Conservation (phyloP, 371 early-diverging fungal species). For the Gilbertella persicaria region DNA sequence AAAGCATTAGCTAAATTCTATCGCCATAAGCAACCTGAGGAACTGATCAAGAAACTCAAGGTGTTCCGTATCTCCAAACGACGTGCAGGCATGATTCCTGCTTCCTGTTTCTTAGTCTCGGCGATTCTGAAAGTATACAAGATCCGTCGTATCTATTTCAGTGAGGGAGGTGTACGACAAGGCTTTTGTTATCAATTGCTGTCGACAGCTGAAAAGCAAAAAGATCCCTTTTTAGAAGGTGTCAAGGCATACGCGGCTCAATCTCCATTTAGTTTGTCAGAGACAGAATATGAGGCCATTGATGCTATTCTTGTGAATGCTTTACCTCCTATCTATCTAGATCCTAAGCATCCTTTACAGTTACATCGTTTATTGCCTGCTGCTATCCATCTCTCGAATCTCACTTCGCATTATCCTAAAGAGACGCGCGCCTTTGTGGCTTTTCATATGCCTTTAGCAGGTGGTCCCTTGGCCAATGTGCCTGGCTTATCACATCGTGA, state of each 20-base stretch:
- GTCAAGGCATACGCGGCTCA: constrained; percentile 47
- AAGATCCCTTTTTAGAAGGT: constrained; percentile 58
- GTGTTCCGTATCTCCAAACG: constrained; percentile 62
- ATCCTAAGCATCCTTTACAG: constrained; percentile 34
- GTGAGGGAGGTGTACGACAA: constrained; percentile 67
- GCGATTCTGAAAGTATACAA: constrained; percentile 54
- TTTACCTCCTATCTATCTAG: constrained; percentile 34
- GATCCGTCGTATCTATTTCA: constrained; percentile 52
- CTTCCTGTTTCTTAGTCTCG: constrained; percentile 57
- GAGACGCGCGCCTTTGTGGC: constrained; percentile 63
- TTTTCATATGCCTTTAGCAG: constrained; percentile 61
- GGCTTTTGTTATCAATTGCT: constrained; percentile 58
- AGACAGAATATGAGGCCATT: constrained; percentile 39
- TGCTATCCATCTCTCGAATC: constrained; percentile 54
- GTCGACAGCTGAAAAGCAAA: constrained; percentile 42
- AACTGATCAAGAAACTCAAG: constrained; percentile 35
- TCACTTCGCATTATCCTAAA: constrained; percentile 59
- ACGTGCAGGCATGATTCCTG: constrained; percentile 62
- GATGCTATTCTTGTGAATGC: constrained; percentile 31
- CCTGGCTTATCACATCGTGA: constrained; percentile 61
- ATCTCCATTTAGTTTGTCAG: constrained; percentile 22
- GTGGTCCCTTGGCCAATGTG: constrained; percentile 59
- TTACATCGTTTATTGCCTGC: constrained; percentile 57
- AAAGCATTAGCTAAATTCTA: constrained; percentile 37
- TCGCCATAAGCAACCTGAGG: constrained; percentile 30